Evolutionary conservation across 768 basidiomycete genomes (phyloP).

Genomic region (Auriscalpium microsporum): DNA sequence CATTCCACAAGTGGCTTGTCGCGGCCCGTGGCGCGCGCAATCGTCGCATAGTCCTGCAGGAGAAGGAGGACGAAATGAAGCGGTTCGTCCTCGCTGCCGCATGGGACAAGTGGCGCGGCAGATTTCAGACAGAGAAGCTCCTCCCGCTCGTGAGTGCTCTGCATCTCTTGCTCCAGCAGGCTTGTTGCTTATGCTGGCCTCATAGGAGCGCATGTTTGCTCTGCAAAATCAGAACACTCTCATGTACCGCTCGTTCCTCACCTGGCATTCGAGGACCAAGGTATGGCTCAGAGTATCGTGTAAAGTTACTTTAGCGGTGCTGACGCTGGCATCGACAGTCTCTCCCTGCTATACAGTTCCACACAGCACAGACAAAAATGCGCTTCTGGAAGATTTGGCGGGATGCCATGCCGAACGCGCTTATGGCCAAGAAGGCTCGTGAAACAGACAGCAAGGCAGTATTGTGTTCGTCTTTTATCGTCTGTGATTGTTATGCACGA

Average conservation of each 20-base stretch:
- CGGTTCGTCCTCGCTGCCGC: conserved; percentile 39
- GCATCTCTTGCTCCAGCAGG: not conserved
- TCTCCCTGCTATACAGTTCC: conserved; percentile 71
- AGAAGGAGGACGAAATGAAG: conserved; percentile 56
- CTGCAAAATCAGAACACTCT: conserved; percentile 51
- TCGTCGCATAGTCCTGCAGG: conserved; percentile 48
- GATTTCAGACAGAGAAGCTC: conserved; percentile 54
- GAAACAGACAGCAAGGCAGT: conserved; percentile 46
- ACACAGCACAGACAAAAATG: conserved; percentile 50
- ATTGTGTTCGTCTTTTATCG: conserved; percentile 40
- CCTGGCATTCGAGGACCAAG: conserved; percentile 70
- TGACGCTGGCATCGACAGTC: conserved; percentile 35
- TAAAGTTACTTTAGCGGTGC: not conserved
- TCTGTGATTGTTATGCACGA: not conserved
- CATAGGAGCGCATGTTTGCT: conserved; percentile 43
- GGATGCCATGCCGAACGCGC: conserved; percentile 58
- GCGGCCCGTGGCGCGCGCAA: conserved; percentile 53
- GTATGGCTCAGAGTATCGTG: conserved; percentile 25
- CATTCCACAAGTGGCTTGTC: conserved; percentile 64
- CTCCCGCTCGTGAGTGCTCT: conserved; percentile 48
- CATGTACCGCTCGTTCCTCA: conserved; percentile 57
- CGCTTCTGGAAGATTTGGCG: conserved; percentile 63
- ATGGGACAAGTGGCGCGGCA: conserved; percentile 80
- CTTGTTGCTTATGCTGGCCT: conserved; percentile 1
- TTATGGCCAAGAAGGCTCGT: conserved; percentile 57